Base-by-base conservation (phyloP, 352 stramenopile species). In the Phytophthora sp. region DNA sequence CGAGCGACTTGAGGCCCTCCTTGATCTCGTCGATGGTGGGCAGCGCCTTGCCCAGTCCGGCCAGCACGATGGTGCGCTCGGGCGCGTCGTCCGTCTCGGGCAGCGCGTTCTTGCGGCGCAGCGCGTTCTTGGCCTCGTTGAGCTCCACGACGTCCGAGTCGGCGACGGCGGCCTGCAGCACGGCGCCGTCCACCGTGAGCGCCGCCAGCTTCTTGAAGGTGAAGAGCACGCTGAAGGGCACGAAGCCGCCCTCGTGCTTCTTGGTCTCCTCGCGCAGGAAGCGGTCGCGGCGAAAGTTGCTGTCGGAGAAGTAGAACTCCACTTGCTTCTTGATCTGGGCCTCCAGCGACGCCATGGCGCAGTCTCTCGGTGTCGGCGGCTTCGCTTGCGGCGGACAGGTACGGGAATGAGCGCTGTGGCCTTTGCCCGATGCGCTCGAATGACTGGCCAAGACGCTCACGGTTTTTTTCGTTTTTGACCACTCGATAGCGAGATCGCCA, bases 221-320 rank as follows among this genome's bases (percentile, higher is more conserved):
- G 55, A 97, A 91, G 50, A 97, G 77, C 42, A 95, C 84, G 10
- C 62, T 78, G 70, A 97, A 91, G 4, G 86, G 86, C 46, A 97
- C 75, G 55, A 93, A 96, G 52, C 88, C 88, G 35, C 87, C 87
- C 6, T 88, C 73, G 26, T 88, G 67, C 68, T 94, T 94, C 70
- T 87, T 93, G 53, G 86, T 92, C 65, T 94, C 84, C 35, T 90
- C 82, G 34, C 87, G 74, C 65, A 97, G 72, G 74, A 97, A 97
- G 55, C 90, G 86, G 70, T 97, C 91, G 54, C 89, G 91, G 50
- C 91, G 88, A 61, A 97, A 96, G 72, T 97, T 97, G 74, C 85
- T 94, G 74, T 96, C 90, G 37, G 79, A 92, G 77, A 97, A 97
- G 83, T 97, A 97, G 72, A 97, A 97, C 81, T 97, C 91, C 39